Evolutionary conservation across 352 stramenopile species (phyloP), one percentile per base, ranked within the genome.

Genomic region (Globisporangium iwayamae): DNA sequence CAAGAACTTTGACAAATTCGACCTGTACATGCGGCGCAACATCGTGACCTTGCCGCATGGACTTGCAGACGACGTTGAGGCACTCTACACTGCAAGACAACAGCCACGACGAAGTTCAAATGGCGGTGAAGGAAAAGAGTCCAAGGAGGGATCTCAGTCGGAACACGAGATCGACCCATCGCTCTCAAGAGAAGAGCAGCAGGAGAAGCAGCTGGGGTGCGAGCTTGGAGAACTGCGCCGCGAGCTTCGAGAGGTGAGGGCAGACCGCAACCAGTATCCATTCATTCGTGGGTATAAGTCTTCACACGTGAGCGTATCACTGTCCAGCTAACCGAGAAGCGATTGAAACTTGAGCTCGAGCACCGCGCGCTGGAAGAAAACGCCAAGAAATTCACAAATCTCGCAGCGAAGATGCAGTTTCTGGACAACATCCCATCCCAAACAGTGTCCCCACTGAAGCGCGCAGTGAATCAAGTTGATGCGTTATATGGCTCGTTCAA

Each of bases 1-100:
- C 39, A 90, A 87, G 62, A 93, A 93, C 63, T 93, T 93, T 62
- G 81, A 89, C 71, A 93, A 93, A 65, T 89, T 93, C 53, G 85
- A 91, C 62, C 64, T 91, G 9, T 93, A 93, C 48, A 73, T 91
- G 65, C 69, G 78, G 0, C 82, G 85, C 63, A 93, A 91, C 58
- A 88, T 93, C 41, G 81, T 91, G 36, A 73, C 73, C 9, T 72
- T 90, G 45, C 82, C 84, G 0, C 59, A 70, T 0, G 51, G 74
- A 22, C 60, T 93, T 0, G 65, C 43, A n/a, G 72, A 85, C 32
- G 67, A 78, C 34, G 76, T 89, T 30, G 70, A 75, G 13, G 48
- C 80, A 45, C 63, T 84, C 14, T 53, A 80, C 53, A 60, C 66
- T 16, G 65, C 84, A 39, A 75, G 65, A 22, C 48, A 56, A 32